Evolutionary conservation across 306 rosid species (phyloP), one percentile per base, ranked within the genome.

Genomic region (Trifolium subterraneum): DNA sequence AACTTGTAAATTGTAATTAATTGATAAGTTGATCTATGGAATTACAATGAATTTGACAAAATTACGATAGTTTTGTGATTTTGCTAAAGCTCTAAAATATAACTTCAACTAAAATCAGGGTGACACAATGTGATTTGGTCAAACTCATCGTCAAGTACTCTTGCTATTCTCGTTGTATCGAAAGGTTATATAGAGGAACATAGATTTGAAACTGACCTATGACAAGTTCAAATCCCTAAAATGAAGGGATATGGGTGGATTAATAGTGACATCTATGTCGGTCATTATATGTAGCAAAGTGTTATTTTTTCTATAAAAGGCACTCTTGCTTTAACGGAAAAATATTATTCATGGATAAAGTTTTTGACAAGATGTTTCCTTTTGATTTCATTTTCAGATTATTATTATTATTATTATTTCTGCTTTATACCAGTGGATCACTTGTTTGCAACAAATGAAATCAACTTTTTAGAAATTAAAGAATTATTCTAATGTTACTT

Each of bases 321-420:
- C 61, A 42, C 48, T 69, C 10, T 45, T 29, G 18, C 48, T 51
- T 36, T 70, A 55, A 75, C 22, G 9, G 20, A 25, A 55, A 9
- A 39, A 27, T 55, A 27, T 35, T 45, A 35, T 78, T 74, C 74
- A 35, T 65, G 64, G 50, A 65, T 70, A 79, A 75, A 79, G 70
- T 66, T 75, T 71, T 42, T 68, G 78, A 79, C 44, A 71, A 22
- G 70, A 80, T 54, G 42, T 71, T 19, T 73, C 60, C 73, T 71
- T 71, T 79, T 65, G 35, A 74, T 59, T 69, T 83, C 81, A 70
- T 71, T 71, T 79, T 79, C 81, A 39, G 16, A 70, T 65, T 50
- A 70, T 70, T 47, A 33, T 20, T 18, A 51, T 56, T 59, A 62
- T 39, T 70, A 64, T 64, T 72, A 64, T 58, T 25, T 58, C 9